Evolutionary conservation across 169 alveolate genomes (phyloP), one percentile per base, ranked within the genome.

Genomic region (Cryptosporidium baileyi): DNA sequence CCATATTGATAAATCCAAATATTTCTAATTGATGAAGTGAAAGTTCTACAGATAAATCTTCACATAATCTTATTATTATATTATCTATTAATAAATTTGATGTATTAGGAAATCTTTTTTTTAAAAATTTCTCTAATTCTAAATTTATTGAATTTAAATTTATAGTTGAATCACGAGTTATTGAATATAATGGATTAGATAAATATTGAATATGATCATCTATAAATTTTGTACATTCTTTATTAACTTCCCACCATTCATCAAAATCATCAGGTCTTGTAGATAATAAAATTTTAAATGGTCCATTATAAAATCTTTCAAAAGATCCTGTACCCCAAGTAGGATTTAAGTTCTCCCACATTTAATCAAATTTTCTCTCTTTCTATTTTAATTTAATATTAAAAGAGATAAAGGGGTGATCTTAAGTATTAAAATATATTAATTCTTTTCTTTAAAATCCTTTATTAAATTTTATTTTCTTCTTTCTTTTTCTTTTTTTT

Each of bases 301-400:
- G 59, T 2, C 85, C 85, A 11, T 44, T 17, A 59, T 74, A 74
- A 36, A 74, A 74, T 32, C 54, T 51, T 41, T 74, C 85, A 51
- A 74, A 74, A 6, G 67, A 19, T 15, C 85, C 85, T 19, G 85
- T 74, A 40, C 85, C 85, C 85, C 85, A 74, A 74, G 54, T 67
- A 22, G 85, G 85, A 47, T 74, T 44, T 11, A 74, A 24, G n/a
- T 57, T 28, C 26, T 74, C 85, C 85, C 85, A 74, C 85, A 74
- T 74, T 36, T 57, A 57, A 24, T 22, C 0, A 43, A 43, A 11
- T 9, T 11, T 15, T 15, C 41, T 63, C 30, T 17, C 15, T 11
- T 13, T 19, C 15, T 11, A 43, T 43, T 43, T 11, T 11, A 43
- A 43, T 43, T 9, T 9, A 11, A 9, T 11, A 43, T 43, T 43